Evolutionary conservation across 2,329 filamentous ascomycete species (phyloP).

Genomic region (Fusarium secorum): DNA sequence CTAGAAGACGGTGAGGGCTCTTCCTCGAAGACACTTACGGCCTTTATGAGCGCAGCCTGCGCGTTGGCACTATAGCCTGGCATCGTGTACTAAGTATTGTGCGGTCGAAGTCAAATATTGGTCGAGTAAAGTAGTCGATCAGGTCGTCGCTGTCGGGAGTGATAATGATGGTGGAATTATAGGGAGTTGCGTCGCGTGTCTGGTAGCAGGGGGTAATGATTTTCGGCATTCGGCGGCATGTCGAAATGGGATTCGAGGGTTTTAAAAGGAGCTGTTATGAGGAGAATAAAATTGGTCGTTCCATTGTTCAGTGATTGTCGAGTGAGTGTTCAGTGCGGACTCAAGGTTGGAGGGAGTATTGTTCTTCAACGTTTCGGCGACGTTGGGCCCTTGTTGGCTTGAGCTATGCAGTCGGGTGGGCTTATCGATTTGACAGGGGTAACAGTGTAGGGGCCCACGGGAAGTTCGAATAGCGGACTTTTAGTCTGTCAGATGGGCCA

Average conservation of each 20-base stretch:
- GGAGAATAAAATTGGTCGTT: constrained; percentile 9
- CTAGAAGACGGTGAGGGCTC: background rate
- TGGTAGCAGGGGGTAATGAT: constrained; percentile 25
- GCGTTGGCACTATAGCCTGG: constrained; percentile 52
- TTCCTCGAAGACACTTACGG: constrained; percentile 51
- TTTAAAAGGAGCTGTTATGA: constrained; percentile 28
- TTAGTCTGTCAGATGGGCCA: background rate
- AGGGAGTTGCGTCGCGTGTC: constrained; percentile 42
- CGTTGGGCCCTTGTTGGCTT: constrained; percentile 17
- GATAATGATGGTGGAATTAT: constrained; percentile 23
- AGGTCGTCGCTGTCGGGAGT: constrained; percentile 10
- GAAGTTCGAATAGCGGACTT: constrained; percentile 12
- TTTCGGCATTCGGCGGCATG: constrained; percentile 31
- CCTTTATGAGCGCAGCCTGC: constrained; percentile 64
- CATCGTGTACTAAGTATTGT: constrained; percentile 40
- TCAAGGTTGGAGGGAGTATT: constrained; percentile 22
- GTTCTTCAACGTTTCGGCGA: constrained; percentile 32
- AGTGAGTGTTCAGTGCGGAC: constrained; percentile 27
- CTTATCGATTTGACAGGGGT: constrained; percentile 41
- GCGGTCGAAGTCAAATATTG: constrained; percentile 14
- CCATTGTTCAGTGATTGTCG: constrained; percentile 24
- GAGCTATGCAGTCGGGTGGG: constrained; percentile 4
- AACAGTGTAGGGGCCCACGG: constrained; percentile 4
- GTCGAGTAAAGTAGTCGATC: constrained; percentile 8
- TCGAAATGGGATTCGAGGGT: constrained; percentile 10